A percentile compares a stretch with the other conserved stretches of the same genome.
Evolutionary conservation across 2,329 filamentous ascomycete species (phyloP).

Genomic region (Penicillium decumbens): DNA sequence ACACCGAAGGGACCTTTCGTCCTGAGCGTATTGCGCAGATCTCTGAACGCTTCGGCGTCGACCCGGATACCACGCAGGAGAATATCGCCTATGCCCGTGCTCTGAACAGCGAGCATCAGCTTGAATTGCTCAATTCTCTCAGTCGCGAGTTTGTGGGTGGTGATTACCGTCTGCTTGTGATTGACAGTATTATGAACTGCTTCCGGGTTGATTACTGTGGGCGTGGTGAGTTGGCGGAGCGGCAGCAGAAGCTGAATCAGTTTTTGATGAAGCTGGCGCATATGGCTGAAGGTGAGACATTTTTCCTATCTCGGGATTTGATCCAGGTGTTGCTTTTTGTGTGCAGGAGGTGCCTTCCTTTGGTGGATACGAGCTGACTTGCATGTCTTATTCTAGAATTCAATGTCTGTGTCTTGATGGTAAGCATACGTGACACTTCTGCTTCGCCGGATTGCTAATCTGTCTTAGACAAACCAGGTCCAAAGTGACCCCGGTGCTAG

Average conservation of each 20-base stretch:
- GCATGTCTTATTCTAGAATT: slow-evolving; percentile 49
- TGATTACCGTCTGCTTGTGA: slow-evolving; percentile 61
- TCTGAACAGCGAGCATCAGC: slow-evolving; percentile 62
- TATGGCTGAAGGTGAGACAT: slow-evolving; percentile 55
- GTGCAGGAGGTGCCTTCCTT: background rate
- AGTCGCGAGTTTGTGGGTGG: slow-evolving; percentile 58
- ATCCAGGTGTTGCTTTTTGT: background rate
- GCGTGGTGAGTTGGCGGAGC: slow-evolving; percentile 62
- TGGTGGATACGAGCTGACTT: slow-evolving; percentile 7
- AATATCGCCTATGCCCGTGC: slow-evolving; percentile 64
- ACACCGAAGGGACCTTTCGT: slow-evolving; percentile 62
- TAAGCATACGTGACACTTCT: slow-evolving; percentile 24
- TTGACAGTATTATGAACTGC: slow-evolving; percentile 67
- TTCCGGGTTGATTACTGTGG: slow-evolving; percentile 65
- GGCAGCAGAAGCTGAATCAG: slow-evolving; percentile 63
- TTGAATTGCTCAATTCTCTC: slow-evolving; percentile 59
- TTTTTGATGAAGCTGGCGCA: slow-evolving; percentile 61
- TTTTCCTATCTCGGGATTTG: background rate
- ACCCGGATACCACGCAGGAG: slow-evolving; percentile 57
- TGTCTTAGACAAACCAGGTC: slow-evolving; percentile 61
- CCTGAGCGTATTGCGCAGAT: slow-evolving; percentile 65
- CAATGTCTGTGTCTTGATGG: slow-evolving; percentile 62
- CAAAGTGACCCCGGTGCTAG: slow-evolving; percentile 66
- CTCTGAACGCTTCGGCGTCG: slow-evolving; percentile 60
- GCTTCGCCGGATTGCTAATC: slow-evolving; percentile 1